phyloP scores from a whole-genome alignment of 2,329 filamentous ascomycete genomes.

The Scytalidium sp. region DNA sequence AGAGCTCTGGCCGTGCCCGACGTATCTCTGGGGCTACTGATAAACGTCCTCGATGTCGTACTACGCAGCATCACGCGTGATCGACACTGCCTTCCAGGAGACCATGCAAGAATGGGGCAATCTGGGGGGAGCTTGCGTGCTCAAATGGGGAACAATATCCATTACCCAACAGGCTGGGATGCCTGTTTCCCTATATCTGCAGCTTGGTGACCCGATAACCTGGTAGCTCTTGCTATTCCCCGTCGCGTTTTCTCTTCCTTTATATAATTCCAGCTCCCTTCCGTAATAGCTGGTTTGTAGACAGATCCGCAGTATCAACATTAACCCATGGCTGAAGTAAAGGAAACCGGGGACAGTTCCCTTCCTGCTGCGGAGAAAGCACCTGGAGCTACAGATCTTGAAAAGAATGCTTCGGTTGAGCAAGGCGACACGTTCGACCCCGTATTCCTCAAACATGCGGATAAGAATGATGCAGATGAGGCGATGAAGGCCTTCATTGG shows the following conservation, averaged over 20 bases:
- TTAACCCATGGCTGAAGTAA: neutral
- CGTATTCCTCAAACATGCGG: conserved; percentile 31
- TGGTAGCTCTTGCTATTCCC: too few species aligned
- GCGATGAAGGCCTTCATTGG: conserved; percentile 38
- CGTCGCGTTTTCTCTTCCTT: too few species aligned
- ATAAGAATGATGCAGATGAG: conserved; percentile 39
- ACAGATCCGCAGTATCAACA: too few species aligned
- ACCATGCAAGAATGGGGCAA: neutral
- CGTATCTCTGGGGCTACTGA: neutral
- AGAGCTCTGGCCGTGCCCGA: neutral
- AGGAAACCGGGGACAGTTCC: neutral
- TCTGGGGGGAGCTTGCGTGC: neutral
- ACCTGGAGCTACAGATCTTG: neutral
- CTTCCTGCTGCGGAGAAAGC: neutral
- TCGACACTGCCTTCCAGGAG: neutral
- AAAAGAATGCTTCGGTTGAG: conserved; percentile 11
- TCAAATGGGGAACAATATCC: neutral
- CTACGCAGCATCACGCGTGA: neutral
- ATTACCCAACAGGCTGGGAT: neutral
- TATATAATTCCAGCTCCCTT: neutral
- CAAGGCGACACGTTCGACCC: conserved; percentile 16
- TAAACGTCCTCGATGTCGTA: neutral
- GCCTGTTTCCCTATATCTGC: neutral
- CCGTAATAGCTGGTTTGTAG: too few species aligned
- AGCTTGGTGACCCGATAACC: neutral